phyloP scores from a whole-genome alignment of 2,329 filamentous ascomycete species.

The Diaporthe sp. region DNA sequence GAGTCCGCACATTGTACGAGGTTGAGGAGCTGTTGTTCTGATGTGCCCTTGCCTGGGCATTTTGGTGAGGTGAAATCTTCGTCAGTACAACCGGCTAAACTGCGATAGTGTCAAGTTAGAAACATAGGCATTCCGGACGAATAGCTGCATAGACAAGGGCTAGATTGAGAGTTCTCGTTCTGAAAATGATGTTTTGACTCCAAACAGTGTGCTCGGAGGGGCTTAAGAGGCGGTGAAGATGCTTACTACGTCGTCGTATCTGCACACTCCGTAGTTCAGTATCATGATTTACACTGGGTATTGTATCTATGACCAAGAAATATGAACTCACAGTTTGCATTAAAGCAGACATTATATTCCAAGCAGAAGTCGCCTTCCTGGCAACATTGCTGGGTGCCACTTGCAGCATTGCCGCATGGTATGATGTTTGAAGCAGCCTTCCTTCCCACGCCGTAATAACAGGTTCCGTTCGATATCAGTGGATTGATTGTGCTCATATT shows the following conservation, averaged over 20 bases:
- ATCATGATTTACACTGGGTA: not conserved
- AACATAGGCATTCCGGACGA: not conserved
- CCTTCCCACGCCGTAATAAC: conserved; percentile 8
- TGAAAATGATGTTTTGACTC: too few species aligned
- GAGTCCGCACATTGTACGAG: conserved; percentile 29
- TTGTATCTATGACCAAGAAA: not conserved
- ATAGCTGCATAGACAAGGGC: too few species aligned
- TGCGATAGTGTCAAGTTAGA: not conserved
- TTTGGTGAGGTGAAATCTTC: conserved; percentile 11
- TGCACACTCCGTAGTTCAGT: not conserved
- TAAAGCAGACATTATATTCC: conserved; percentile 27
- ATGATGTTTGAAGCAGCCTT: conserved; percentile 7
- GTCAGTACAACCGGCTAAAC: conserved; percentile 31
- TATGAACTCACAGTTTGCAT: conserved; percentile 3
- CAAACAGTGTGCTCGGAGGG: not conserved
- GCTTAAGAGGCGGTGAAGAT: not conserved
- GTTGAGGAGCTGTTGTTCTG: conserved; percentile 23
- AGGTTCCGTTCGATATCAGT: conserved; percentile 28
- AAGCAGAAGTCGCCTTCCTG: conserved; percentile 30
- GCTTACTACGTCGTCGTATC: conserved; percentile 22
- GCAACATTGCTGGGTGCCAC: conserved; percentile 24
- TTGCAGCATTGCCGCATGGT: conserved; percentile 21
- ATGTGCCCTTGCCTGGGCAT: not conserved
- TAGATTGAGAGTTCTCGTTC: too few species aligned
- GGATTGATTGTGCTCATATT: conserved; percentile 8